Percentiles rank a stretch among this genome's conserved stretches.
Evolutionary conservation across 1,284 basidiomycete species (phyloP).

Genomic region (Trametes polyzona): DNA sequence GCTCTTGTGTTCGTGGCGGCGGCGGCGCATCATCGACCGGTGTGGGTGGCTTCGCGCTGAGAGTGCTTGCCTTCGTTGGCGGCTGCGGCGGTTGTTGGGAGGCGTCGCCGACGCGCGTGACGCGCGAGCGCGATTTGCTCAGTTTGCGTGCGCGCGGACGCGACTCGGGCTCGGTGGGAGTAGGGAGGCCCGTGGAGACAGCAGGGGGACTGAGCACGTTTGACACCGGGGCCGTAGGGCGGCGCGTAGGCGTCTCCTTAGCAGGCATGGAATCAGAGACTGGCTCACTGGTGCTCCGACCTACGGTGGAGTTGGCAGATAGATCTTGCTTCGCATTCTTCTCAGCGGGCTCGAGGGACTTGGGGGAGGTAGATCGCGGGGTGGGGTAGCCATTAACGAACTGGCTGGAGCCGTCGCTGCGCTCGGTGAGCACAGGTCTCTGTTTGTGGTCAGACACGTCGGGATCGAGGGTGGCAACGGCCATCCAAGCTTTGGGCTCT

Average conservation of each 20-base stretch:
- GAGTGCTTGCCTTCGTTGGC: slow-evolving; percentile 4
- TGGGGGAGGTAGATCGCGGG: slow-evolving; percentile 23
- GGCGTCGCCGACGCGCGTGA: slow-evolving; percentile 18
- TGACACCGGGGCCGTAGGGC: slow-evolving; percentile 11
- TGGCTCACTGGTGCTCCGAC: slow-evolving; percentile 1
- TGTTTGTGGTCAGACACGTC: not conserved
- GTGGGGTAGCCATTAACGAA: slow-evolving; percentile 27
- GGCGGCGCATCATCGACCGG: slow-evolving; percentile 3
- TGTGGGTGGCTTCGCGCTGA: slow-evolving; percentile 3
- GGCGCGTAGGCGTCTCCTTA: slow-evolving; percentile 1
- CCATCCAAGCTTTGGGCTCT: slow-evolving; percentile 25
- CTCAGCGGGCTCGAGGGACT: slow-evolving; percentile 6
- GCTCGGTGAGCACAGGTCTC: slow-evolving; percentile 5
- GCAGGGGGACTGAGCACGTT: slow-evolving; percentile 9
- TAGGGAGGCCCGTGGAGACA: slow-evolving; percentile 5
- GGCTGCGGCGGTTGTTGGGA: not conserved
- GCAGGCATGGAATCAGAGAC: not conserved
- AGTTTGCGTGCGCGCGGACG: slow-evolving; percentile 22
- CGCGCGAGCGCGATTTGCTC: slow-evolving; percentile 31
- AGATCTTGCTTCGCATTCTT: not conserved
- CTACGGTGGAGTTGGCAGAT: not conserved
- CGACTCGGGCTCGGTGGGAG: slow-evolving; percentile 15
- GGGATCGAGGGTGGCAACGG: slow-evolving; percentile 18
- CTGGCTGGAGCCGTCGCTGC: slow-evolving; percentile 22
- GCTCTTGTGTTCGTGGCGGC: not conserved